A percentile compares a stretch with the other conserved stretches of the same genome.
phyloP scores from a whole-genome alignment of 148 eudicot genomes.

The Persicaria maculosa region DNA sequence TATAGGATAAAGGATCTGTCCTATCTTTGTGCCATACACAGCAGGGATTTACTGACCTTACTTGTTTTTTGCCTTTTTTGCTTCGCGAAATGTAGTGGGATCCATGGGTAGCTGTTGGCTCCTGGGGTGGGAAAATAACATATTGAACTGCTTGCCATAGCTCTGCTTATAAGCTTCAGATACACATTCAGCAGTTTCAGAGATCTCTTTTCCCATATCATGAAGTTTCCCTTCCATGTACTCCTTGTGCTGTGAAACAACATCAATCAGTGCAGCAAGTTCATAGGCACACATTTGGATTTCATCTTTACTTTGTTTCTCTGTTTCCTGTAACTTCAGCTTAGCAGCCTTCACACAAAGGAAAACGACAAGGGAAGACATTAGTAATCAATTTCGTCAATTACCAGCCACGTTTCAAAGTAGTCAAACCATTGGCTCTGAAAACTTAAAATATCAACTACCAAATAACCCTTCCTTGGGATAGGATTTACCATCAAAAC shows the following conservation, averaged over 20 bases:
- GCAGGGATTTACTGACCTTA: background rate
- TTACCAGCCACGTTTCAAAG: background rate
- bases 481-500: slow-evolving; percentile 46
- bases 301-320: slow-evolving; percentile 45
- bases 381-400: background rate
- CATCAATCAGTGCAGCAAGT: slow-evolving; percentile 58
- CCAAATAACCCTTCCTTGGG: too few relatives aligned
- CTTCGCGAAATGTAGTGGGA: background rate
- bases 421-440: too few relatives aligned
- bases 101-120: background rate
- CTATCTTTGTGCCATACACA: too few relatives aligned
- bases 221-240: slow-evolving; percentile 41
- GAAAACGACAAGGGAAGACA: background rate
- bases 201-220: slow-evolving; percentile 46
- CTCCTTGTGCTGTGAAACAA: slow-evolving; percentile 70
- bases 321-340: slow-evolving; percentile 41
- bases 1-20: background rate
- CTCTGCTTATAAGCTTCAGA: slow-evolving; percentile 45
- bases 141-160: slow-evolving; percentile 9
- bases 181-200: slow-evolving; percentile 35
- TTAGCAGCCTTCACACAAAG: slow-evolving; percentile 40
- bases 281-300: slow-evolving; percentile 60
- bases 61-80: slow-evolving; percentile 9
- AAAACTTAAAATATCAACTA: too few relatives aligned
- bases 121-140: slow-evolving; percentile 7